A percentile compares a stretch with the other conserved stretches of the same genome.
Evolutionary conservation across 176 grass and related monocot species (phyloP).

Genomic region (Oryza longistaminata): DNA sequence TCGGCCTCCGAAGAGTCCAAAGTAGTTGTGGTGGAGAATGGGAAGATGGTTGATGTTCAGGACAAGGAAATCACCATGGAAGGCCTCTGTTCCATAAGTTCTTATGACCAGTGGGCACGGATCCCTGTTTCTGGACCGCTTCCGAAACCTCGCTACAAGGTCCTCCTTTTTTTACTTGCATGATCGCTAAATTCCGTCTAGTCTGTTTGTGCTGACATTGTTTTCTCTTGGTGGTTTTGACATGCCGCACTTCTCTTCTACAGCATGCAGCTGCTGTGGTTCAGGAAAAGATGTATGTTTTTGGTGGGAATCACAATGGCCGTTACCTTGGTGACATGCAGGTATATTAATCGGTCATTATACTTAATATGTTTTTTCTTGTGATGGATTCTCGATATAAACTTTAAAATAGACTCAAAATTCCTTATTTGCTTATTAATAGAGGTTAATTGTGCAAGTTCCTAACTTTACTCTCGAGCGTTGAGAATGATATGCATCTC

Average conservation of each 20-base stretch:
- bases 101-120: constrained; percentile 65
- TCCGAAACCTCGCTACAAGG: constrained; percentile 83
- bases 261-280: constrained; percentile 85
- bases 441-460: not conserved
- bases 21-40: constrained; percentile 58
- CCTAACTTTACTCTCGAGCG: not conserved
- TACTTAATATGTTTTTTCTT: not conserved
- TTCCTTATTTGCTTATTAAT: not conserved
- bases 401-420: not conserved
- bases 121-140: constrained; percentile 59
- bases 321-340: constrained; percentile 89
- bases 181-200: not conserved
- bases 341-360: constrained; percentile 35
- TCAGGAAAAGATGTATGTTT: constrained; percentile 94
- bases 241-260: not conserved
- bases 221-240: constrained; percentile 23
- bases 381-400: not conserved
- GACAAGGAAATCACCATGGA: constrained; percentile 91
- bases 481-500: not conserved
- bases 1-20: constrained; percentile 52
- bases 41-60: constrained; percentile 55
- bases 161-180: constrained; percentile 14
- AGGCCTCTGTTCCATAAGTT: constrained; percentile 64
- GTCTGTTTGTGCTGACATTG: not conserved
- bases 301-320: constrained; percentile 93